Evolutionary conservation across 2,329 filamentous ascomycete genomes (phyloP), one percentile per base, ranked within the genome.

Genomic region (Helminthosporium solani): DNA sequence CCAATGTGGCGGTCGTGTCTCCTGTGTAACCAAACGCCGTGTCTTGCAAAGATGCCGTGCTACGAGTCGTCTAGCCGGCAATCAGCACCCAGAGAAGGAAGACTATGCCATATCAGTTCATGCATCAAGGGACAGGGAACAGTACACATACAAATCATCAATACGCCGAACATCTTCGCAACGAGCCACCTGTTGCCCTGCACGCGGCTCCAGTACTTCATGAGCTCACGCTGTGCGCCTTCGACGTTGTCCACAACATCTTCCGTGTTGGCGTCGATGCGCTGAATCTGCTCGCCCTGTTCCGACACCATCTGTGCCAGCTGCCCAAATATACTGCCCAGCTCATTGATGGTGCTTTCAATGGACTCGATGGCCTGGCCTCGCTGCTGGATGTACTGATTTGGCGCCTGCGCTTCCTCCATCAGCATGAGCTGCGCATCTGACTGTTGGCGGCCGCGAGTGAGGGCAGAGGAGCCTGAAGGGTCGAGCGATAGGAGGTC

Each of bases 181-280:
- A 97, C 85, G 54, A 99, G 75, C 94, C 92, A 97, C 54, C 94
- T 81, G 75, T 99, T 99, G 52, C 91, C 90, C 46, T 90, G 94
- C 21, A 97, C 91, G 33, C 91, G 81, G 21, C 84, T 87, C 92
- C 94, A 99, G 73, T 97, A 99, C 71, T 96, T 96, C 74, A 99
- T 83, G 64, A 99, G 70, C 72, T 99, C 92, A 53, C 91, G 81
- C 68, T 99, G 94, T 5, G 94, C 94, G 15, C 94, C 94, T 64
- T 96, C 84, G n/a, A 99, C 92, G 61, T 99, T 99, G 64, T 97
- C 92, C 44, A 99, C 92, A 5, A 99, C 90, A 60, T 96, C 91
- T 65, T 99, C 94, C 1, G 92, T 96, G 70, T 97, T 96, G 55
- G 92, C 92, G 63, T 97, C 92, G 64, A 96, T 96, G 40, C 92